Percentiles rank a stretch among this genome's conserved stretches.
Evolutionary conservation across 148 eudicot genomes (phyloP).

Genomic region (Rhododendron griersonianum): DNA sequence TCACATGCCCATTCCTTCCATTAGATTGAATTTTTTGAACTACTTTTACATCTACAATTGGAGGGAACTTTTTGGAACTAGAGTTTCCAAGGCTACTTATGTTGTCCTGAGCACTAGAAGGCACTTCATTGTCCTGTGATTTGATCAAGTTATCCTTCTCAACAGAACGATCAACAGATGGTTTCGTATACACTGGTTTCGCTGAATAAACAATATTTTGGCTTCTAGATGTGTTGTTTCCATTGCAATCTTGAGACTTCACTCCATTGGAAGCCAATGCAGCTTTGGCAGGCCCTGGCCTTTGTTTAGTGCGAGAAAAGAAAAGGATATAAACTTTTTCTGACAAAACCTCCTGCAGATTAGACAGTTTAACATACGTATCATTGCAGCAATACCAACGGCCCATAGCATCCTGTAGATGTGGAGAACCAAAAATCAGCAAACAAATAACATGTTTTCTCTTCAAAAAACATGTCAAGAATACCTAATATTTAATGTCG

Average conservation of each 20-base stretch:
- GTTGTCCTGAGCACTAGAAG: slow-evolving; percentile 37
- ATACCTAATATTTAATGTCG: slow-evolving; percentile 3
- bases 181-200: slow-evolving; percentile 26
- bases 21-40: slow-evolving; percentile 37
- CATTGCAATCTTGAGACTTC: slow-evolving; percentile 44
- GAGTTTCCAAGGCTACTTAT: slow-evolving; percentile 32
- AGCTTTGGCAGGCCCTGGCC: slow-evolving; percentile 39
- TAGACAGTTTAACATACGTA: slow-evolving; percentile 62
- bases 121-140: slow-evolving; percentile 36
- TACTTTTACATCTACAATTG: slow-evolving; percentile 28
- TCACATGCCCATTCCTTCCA: slow-evolving; percentile 35
- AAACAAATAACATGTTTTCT: slow-evolving; percentile 4
- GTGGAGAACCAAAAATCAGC: slow-evolving; percentile 10
- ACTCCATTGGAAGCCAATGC: slow-evolving; percentile 43
- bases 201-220: slow-evolving; percentile 19
- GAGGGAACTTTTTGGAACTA: slow-evolving; percentile 29
- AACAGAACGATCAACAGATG: slow-evolving; percentile 21
- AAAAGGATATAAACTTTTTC: slow-evolving; percentile 96
- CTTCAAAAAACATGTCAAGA: neutral
- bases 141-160: slow-evolving; percentile 25
- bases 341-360: slow-evolving; percentile 71
- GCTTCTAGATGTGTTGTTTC: slow-evolving; percentile 27
- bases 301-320: slow-evolving; percentile 76
- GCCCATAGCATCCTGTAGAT: slow-evolving; percentile 69
- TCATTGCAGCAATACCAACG: slow-evolving; percentile 99